Base-by-base conservation (phyloP, 352 stramenopile species). In the Phytopythium litorale region DNA sequence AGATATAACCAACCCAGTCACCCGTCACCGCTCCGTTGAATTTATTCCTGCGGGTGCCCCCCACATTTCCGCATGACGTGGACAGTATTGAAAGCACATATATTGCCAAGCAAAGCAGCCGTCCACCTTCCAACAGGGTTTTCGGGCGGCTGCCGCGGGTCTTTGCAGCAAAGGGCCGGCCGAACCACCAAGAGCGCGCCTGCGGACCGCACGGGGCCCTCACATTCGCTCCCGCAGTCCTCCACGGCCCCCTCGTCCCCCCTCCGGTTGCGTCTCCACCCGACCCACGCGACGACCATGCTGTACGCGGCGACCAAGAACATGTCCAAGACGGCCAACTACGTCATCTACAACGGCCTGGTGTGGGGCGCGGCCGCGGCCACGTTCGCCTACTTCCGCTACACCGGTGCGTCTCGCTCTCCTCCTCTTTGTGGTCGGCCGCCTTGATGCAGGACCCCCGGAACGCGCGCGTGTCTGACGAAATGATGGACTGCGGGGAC, bases 251-350 rank as follows among this genome's bases (percentile, higher is more conserved):
- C 35, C 32, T 45, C 32, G 35, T 45, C 33, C 11, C 53, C 7
- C 16, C 13, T 21, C 15, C 28, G 28, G 28, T 32, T 32, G 28
- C 28, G 28, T 32, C 28, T 32, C 28, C 28, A 32, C 28, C 28
- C 30, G 18, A 33, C 25, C 49, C 21, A 1, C 11, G 53, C 7
- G 48, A 62, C 40, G 58, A 83, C 37, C 53, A 78, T 90, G 78
- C 76, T 92, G 64, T 89, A 86, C 76, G 58, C 71, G 53, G 48
- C 86, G 55, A 78, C 76, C 61, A 82, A 87, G 75, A 88, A 87
- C 70, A 63, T 91, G 58, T 78, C 81, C 51, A 89, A 87, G 73
- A 63, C 58, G 59, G 76, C 73, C 65, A 80, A 74, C 56, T 82
- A 88, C 62, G 71, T 65, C 56, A 68, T 84, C 61, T 78, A 64